phyloP scores from a whole-genome alignment of 306 rosid species.

The Lablab purpureus region DNA sequence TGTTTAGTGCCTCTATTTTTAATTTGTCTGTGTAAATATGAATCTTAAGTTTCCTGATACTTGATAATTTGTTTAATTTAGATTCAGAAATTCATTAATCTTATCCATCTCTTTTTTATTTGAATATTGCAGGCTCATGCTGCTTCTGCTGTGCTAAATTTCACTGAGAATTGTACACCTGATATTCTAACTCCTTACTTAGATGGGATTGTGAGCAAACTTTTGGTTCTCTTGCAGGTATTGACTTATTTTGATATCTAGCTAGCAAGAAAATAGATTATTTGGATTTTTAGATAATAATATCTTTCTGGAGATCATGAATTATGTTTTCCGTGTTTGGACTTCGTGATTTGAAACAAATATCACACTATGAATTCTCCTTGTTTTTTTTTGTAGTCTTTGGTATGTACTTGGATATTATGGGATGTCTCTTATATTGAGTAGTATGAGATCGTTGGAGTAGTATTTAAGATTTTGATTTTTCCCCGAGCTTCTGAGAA shows the following conservation, averaged over 20 bases:
- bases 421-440: no score
- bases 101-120: constrained; percentile 14
- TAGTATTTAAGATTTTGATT: no score
- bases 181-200: constrained; percentile 71
- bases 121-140: constrained; percentile 73
- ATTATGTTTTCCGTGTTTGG: constrained; percentile 25
- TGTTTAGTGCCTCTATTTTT: not conserved
- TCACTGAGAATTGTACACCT: constrained; percentile 77
- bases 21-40: constrained; percentile 3
- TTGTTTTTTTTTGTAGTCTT: not conserved
- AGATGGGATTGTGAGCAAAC: constrained; percentile 79
- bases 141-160: constrained; percentile 80
- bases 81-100: constrained; percentile 8
- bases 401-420: no score
- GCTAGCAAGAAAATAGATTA: constrained; percentile 13
- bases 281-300: not conserved
- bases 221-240: constrained; percentile 79
- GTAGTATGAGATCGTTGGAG: no score
- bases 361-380: constrained; percentile 9
- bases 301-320: constrained; percentile 7
- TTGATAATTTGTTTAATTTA: constrained; percentile 33
- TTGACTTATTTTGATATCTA: constrained; percentile 23
- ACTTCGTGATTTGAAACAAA: constrained; percentile 15
- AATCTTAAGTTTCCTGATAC: constrained; percentile 31
- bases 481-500: no score